phyloP scores from a whole-genome alignment of 2,329 filamentous ascomycete species.

The Pestalotiopsis sp. region DNA sequence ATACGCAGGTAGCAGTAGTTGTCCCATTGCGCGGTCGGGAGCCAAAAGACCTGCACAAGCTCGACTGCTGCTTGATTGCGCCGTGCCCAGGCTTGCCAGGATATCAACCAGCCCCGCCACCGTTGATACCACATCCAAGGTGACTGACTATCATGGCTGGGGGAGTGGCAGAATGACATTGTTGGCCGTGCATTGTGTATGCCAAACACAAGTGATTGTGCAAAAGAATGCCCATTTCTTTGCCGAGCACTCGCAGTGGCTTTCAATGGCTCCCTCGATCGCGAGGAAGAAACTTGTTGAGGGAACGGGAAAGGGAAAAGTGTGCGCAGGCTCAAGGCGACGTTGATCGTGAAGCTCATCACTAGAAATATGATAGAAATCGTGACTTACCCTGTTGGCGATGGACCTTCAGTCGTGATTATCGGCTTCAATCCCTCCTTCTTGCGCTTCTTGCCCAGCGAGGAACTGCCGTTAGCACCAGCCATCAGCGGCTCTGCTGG shows the following conservation, averaged over 20 bases:
- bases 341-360: not conserved
- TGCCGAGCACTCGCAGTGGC: not conserved
- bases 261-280: not conserved
- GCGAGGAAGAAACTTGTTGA: not conserved
- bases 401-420: conserved; percentile 67
- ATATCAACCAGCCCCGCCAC: conserved; percentile 6
- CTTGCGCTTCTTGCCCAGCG: conserved; percentile 68
- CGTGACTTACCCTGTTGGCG: conserved; percentile 31
- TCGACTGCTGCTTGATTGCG: not conserved
- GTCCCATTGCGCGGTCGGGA: not conserved
- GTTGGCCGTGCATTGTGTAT: not conserved
- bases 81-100: not conserved
- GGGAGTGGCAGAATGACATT: conserved; percentile 1
- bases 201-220: not conserved
- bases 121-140: not conserved
- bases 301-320: not conserved
- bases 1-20: not conserved
- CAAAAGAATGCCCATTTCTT: not conserved
- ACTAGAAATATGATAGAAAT: not conserved
- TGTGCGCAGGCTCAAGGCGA: not conserved
- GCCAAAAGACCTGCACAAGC: not conserved
- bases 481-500: conserved; percentile 27
- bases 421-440: conserved; percentile 76
- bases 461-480: conserved; percentile 32
- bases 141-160: not conserved